Percentiles rank a stretch among this genome's conserved stretches.
Evolutionary conservation across 805 yeast species (phyloP).

Genomic region (Saturnispora quitensis): DNA sequence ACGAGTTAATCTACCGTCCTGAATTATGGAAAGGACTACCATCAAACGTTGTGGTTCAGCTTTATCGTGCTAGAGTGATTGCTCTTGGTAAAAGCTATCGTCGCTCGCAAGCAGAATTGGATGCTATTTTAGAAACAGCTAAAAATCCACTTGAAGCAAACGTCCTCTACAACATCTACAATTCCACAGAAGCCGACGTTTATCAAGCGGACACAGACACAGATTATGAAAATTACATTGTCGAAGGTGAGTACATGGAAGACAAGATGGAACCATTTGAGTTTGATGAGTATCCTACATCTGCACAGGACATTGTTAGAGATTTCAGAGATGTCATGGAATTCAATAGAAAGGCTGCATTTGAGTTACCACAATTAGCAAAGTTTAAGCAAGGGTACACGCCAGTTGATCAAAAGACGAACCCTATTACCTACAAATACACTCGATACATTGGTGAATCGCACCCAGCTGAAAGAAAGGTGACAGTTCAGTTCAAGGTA

Average conservation of each 20-base stretch:
- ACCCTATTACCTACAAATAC: constrained; percentile 61
- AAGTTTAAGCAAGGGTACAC: constrained; percentile 64
- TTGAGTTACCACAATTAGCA: constrained; percentile 79
- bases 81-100: constrained; percentile 44
- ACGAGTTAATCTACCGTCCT: constrained; percentile 42
- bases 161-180: constrained; percentile 23
- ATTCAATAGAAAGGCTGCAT: constrained; percentile 77
- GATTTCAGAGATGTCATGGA: constrained; percentile 70
- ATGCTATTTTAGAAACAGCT: constrained; percentile 44
- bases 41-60: constrained; percentile 48
- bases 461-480: constrained; percentile 63
- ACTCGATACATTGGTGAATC: constrained; percentile 66
- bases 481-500: constrained; percentile 48
- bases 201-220: constrained; percentile 32
- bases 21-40: constrained; percentile 64
- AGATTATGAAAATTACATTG: constrained; percentile 33
- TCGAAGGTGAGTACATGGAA: constrained; percentile 25
- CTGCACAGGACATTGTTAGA: constrained; percentile 62
- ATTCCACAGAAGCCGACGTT: constrained; percentile 38
- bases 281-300: constrained; percentile 57
- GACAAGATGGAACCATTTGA: constrained; percentile 32
- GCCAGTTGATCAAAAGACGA: constrained; percentile 34
- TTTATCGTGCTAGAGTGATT: constrained; percentile 48
- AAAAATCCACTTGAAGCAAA: constrained; percentile 21
- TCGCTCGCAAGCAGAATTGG: constrained; percentile 43